Evolutionary conservation across 177 flowering plant species (phyloP).

Genomic region (Vitis hybrid): DNA sequence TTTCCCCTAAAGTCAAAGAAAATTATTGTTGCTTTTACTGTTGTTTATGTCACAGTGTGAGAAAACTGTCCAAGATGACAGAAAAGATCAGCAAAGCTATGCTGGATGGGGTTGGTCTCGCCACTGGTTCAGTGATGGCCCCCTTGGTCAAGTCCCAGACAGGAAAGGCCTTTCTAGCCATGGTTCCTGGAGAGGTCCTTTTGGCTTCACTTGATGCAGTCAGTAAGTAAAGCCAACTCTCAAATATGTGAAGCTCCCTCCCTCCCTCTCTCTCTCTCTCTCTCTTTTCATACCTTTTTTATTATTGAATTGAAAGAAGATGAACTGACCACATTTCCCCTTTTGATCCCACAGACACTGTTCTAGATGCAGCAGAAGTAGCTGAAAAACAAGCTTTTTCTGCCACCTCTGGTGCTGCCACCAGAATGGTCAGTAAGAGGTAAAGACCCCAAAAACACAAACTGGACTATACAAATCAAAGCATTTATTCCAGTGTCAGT

Average conservation of each 20-base stretch:
- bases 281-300: too few species aligned
- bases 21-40: neutral
- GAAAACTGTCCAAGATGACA: slow-evolving; percentile 77
- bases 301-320: too few species aligned
- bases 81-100: slow-evolving; percentile 69
- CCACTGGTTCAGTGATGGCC: slow-evolving; percentile 54
- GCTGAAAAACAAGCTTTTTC: slow-evolving; percentile 77
- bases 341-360: slow-evolving; percentile 44
- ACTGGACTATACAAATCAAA: too few species aligned
- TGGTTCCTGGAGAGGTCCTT: slow-evolving; percentile 86
- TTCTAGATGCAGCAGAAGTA: slow-evolving; percentile 80
- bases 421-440: slow-evolving; percentile 61
- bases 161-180: slow-evolving; percentile 61
- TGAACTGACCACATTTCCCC: too few species aligned
- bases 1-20: neutral
- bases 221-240: slow-evolving; percentile 52
- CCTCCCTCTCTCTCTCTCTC: too few species aligned
- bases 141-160: slow-evolving; percentile 68
- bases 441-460: slow-evolving; percentile 17
- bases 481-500: too few species aligned
- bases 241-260: neutral
- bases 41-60: slow-evolving; percentile 42
- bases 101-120: slow-evolving; percentile 62
- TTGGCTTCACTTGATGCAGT: slow-evolving; percentile 89
- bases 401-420: slow-evolving; percentile 66